Conservation (phyloP, 495 filamentous ascomycete species). For the Rusavskia elegans region DNA sequence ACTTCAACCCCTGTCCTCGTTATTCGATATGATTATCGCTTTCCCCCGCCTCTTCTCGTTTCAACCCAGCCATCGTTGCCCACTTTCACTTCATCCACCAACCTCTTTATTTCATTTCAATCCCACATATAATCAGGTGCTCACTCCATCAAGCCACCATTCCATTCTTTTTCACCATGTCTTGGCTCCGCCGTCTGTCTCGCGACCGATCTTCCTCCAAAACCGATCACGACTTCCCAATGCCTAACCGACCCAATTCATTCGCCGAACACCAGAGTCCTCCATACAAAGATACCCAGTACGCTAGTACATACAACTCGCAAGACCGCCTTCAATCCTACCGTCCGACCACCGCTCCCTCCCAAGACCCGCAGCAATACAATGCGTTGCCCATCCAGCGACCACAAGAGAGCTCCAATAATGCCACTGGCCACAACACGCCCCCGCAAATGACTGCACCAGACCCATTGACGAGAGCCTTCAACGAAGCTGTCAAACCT, state of each 20-base stretch:
- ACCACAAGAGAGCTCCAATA: conserved; percentile 6
- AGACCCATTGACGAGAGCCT: conserved; percentile 30
- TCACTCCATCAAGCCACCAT: background rate
- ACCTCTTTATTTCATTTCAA: background rate
- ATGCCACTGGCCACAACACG: background rate
- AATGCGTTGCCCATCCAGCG: conserved; percentile 4
- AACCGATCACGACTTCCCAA: conserved; percentile 11
- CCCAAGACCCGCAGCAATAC: conserved; percentile 7
- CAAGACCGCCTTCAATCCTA: conserved; percentile 14
- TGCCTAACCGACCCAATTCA: conserved; percentile 9
- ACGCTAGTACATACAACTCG: conserved; percentile 12
- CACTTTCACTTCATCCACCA: background rate
- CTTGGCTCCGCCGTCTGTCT: conserved; percentile 16
- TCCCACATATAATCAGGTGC: background rate
- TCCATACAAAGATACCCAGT: conserved; percentile 17
- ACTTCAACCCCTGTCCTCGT: background rate
- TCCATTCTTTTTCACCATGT: conserved; percentile 12
- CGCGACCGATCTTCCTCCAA: conserved; percentile 14
- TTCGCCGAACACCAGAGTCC: conserved; percentile 7
- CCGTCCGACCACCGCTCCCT: conserved; percentile 10
- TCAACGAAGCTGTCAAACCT: conserved; percentile 31
- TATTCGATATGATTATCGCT: background rate
- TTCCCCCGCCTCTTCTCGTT: background rate
- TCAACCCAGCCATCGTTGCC: background rate
- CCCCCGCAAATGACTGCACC: conserved; percentile 16